Conservation (phyloP, 148 eudicot genomes). For the Selenicereus undatus region DNA sequence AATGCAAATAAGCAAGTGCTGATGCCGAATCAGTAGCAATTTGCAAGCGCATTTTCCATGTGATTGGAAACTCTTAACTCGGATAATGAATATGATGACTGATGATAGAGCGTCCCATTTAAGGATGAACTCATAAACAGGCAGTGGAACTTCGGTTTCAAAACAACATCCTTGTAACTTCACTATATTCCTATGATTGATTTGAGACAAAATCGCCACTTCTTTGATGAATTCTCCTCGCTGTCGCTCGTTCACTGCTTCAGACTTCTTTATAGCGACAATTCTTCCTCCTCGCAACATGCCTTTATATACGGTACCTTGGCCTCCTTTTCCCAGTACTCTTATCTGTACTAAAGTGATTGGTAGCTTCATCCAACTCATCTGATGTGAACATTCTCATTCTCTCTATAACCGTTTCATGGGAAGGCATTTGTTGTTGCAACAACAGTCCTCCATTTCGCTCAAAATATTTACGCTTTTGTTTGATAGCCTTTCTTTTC, state of each 20-base stretch:
- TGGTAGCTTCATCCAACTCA: constrained; percentile 32
- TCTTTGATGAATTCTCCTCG: constrained; percentile 35
- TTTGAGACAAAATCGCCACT: constrained; percentile 32
- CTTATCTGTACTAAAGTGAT: constrained; percentile 29
- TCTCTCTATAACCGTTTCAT: constrained; percentile 21
- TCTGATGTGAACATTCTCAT: constrained; percentile 23
- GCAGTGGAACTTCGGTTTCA: constrained; percentile 32
- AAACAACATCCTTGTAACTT: constrained; percentile 30
- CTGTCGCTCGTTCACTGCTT: constrained; percentile 21
- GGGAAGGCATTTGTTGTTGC: constrained; percentile 28
- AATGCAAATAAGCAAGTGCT: constrained; percentile 35
- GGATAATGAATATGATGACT: constrained; percentile 29
- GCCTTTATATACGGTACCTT: constrained; percentile 42
- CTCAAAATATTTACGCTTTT: constrained; percentile 25
- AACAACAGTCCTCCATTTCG: constrained; percentile 34
- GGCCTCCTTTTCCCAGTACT: constrained; percentile 39
- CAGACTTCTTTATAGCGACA: constrained; percentile 37
- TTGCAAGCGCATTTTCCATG: constrained; percentile 37
- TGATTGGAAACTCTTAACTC: constrained; percentile 30
- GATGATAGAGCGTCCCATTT: constrained; percentile 30
- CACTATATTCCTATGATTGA: constrained; percentile 41
- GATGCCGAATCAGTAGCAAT: constrained; percentile 34
- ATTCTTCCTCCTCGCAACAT: constrained; percentile 36
- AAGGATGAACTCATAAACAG: constrained; percentile 33
- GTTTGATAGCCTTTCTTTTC: constrained; percentile 19